Base-by-base conservation (phyloP, 1,284 basidiomycete genomes). In the Vanrija pseudolonga region DNA sequence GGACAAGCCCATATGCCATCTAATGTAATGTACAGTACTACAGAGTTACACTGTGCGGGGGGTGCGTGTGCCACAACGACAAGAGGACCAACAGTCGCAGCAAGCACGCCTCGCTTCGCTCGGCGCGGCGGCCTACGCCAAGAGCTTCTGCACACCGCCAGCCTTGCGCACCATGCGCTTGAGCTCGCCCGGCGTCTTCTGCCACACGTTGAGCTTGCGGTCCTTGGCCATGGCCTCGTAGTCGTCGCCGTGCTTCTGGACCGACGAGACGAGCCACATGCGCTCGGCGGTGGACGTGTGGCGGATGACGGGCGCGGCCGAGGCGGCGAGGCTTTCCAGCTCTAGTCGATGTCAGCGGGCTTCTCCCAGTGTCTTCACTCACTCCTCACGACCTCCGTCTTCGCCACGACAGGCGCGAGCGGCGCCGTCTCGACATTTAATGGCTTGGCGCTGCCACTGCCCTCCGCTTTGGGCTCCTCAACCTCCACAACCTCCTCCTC, bases 181-280 rank as follows among this genome's bases (percentile, higher is more conserved):
- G 68, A 98, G 78, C 77, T 94, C 85, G 17, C 91, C 94, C 37
- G 80, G 81, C 4, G 93, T 98, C 71, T 87, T 85, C 77, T 98
- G 95, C 76, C 86, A 86, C 20, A 83, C 77, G 70, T 98, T 98
- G 58, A 88, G 74, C 73, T 81, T 86, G 60, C 84, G 77, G 77
- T 98, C 94, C 60, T 80, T 80, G 11, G 85, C 84, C 91, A 96
- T 96, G 39, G 76, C 79, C 23, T 84, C 82, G 18, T 85, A 77
- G 76, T 98, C 87, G 38, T 80, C 77, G 0, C 86, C 88, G 76
- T 98, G 80, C 72, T 83, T 86, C 39, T 75, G 71, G 11, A 91
- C 83, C 32, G 98, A 80, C 38, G 81, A 77, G 47, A 75, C 73
- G 38, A 98, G 80, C 79, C 87, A 90, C 39, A 76, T 77, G 42